phyloP scores from a whole-genome alignment of 805 yeast genomes.

The Kodamaea fukazawae region DNA sequence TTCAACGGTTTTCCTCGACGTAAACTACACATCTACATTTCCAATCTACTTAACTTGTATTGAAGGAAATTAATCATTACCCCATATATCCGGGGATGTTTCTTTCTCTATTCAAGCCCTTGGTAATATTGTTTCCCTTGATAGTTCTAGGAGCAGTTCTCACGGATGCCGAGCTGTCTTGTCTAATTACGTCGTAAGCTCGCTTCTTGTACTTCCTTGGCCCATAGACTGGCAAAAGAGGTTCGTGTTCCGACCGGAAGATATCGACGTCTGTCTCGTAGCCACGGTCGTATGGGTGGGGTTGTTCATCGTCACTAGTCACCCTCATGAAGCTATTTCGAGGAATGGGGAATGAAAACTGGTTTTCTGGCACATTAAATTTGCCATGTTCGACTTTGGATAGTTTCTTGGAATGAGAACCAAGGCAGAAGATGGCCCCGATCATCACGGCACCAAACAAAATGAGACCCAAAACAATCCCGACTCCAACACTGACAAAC shows the following conservation, averaged over 20 bases:
- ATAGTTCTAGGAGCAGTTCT: constrained; percentile 25
- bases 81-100: constrained; percentile 18
- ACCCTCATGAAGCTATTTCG: constrained; percentile 40
- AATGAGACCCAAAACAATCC: constrained; percentile 60
- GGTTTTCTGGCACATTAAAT: neutral
- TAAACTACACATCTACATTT: too few relatives aligned
- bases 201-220: constrained; percentile 15
- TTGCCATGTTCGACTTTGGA: constrained; percentile 2
- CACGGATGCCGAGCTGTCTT: neutral
- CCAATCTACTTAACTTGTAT: too few relatives aligned
- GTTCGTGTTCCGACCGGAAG: constrained; percentile 29
- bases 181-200: constrained; percentile 17
- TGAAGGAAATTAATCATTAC: too few relatives aligned
- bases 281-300: constrained; percentile 28
- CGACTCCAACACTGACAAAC: constrained; percentile 63
- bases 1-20: too few relatives aligned
- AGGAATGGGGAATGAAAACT: constrained; percentile 12
- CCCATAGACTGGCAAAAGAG: constrained; percentile 25
- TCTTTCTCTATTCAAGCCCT: constrained; percentile 24
- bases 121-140: constrained; percentile 18
- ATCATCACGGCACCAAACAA: constrained; percentile 22
- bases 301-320: constrained; percentile 28
- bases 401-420: constrained; percentile 6
- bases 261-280: constrained; percentile 45
- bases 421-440: constrained; percentile 12